phyloP scores from a whole-genome alignment of 108 stramenopile genomes.

The Aurantiochytrium sp. region DNA sequence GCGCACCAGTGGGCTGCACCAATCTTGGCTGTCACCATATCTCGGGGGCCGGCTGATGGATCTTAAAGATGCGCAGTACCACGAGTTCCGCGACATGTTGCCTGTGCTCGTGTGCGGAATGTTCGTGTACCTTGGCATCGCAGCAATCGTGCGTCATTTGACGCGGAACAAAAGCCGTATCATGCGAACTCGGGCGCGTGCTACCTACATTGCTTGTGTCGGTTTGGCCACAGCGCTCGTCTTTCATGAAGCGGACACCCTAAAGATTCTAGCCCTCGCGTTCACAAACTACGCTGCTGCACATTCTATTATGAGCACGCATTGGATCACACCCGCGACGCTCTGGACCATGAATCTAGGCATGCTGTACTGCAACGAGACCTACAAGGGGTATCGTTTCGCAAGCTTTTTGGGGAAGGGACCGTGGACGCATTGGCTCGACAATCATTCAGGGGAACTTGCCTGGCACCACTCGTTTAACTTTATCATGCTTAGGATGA shows the following conservation, averaged over 20 bases:
- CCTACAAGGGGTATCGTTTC: slow-evolving; percentile 24
- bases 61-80: slow-evolving; percentile 40
- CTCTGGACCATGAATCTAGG: slow-evolving; percentile 31
- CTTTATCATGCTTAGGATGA: slow-evolving; percentile 34
- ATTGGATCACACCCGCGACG: slow-evolving; percentile 7
- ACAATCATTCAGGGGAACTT: slow-evolving; percentile 20
- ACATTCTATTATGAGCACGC: slow-evolving; percentile 26
- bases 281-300: slow-evolving; percentile 17
- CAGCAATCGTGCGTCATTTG: slow-evolving; percentile 2
- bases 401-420: slow-evolving; percentile 1
- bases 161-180: neutral
- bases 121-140: slow-evolving; percentile 18
- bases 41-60: slow-evolving; percentile 23
- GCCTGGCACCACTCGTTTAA: slow-evolving; percentile 40
- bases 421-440: slow-evolving; percentile 12
- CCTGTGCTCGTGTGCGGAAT: slow-evolving; percentile 24
- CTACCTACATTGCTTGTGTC: neutral
- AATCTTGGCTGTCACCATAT: slow-evolving; percentile 24
- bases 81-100: slow-evolving; percentile 35
- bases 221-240: neutral
- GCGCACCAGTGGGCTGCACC: slow-evolving; percentile 15
- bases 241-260: slow-evolving; percentile 31
- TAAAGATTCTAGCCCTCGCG: slow-evolving; percentile 29
- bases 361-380: slow-evolving; percentile 37
- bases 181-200: neutral